Evolutionary conservation across 2,329 filamentous ascomycete genomes (phyloP), one percentile per base, ranked within the genome.

Genomic region (Capronia americana): DNA sequence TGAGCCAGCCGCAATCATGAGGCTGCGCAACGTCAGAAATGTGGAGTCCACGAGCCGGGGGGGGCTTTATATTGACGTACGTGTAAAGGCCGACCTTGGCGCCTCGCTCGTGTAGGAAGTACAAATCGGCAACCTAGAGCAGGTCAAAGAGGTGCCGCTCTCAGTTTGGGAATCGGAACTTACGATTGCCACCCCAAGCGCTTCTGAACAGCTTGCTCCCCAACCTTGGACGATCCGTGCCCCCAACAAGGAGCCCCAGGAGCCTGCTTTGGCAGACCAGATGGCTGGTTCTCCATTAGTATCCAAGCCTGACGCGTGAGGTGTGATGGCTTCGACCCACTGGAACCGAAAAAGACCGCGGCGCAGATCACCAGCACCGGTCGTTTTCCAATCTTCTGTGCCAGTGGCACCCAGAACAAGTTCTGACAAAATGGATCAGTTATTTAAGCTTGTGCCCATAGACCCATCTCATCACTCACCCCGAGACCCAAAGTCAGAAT

Each of bases 351-450:
- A 30, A 64, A 64, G 20, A 64, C 12, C 14, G 7, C 34, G 4
- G 55, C 12, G n/a, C 54, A 50, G n/a, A 34, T 17, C 2, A 64
- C 24, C 34, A 64, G 32, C 14, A 51, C 46, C 2, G 63, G 63
- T 11, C 63, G 44, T 48, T 48, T 65, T 10, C 63, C 63, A 32
- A 60, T 44, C 34, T 65, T 65, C 46, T 46, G n/a, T 32, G 63
- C n/a, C 14, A 65, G 55, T 23, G 63, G 63, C 28, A 65, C 44
- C 63, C 63, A 65, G 57, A 65, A 65, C 6, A 65, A 26, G 32
- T 65, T 65, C n/a, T n/a, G n/a, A n/a, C n/a, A n/a, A n/a, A n/a
- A n/a, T n/a, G n/a, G n/a, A n/a, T n/a, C n/a, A n/a, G n/a, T n/a
- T n/a, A n/a, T n/a, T n/a, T n/a, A n/a, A n/a, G n/a, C n/a, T n/a